Conservation (phyloP, 129 eudicot species). For the carrot (Daucus carota) region DNA sequence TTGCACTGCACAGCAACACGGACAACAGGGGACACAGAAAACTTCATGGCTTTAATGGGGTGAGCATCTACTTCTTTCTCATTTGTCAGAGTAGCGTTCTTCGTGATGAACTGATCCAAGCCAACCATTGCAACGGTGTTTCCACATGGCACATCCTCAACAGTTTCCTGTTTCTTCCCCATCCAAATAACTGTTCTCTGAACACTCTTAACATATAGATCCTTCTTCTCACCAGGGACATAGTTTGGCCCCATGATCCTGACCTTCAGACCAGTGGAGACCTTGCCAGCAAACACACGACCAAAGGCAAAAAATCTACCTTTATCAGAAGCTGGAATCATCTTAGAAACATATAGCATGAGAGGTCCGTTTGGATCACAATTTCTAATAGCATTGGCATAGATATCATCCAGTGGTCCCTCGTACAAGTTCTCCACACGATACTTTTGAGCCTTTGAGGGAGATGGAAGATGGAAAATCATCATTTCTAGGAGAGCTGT, state of each 20-base stretch:
- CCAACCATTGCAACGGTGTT: constrained; percentile 23
- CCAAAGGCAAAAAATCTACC: constrained; percentile 29
- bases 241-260: constrained; percentile 33
- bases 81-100: constrained; percentile 38
- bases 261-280: constrained; percentile 28
- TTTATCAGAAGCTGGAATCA: constrained; percentile 41
- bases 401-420: constrained; percentile 51
- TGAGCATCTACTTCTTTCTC: constrained; percentile 27
- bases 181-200: constrained; percentile 14
- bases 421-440: constrained; percentile 61
- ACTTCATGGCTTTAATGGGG: constrained; percentile 12
- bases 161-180: constrained; percentile 24
- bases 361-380: constrained; percentile 65
- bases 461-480: constrained; percentile 55
- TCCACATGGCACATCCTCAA: constrained; percentile 45
- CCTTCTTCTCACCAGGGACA: constrained; percentile 22
- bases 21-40: constrained; percentile 43
- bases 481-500: constrained; percentile 53
- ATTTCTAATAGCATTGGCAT: constrained; percentile 52
- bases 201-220: constrained; percentile 10
- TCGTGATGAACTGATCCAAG: constrained; percentile 18
- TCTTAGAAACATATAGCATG: constrained; percentile 49
- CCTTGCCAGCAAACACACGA: constrained; percentile 32
- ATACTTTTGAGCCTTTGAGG: constrained; percentile 42
- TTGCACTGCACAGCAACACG: constrained; percentile 49